These are phyloP conservation scores for Elsinoe ampelina DNA, from an alignment of 2,329 filamentous ascomycete genomes.

Conservation along the genomic window DNA sequence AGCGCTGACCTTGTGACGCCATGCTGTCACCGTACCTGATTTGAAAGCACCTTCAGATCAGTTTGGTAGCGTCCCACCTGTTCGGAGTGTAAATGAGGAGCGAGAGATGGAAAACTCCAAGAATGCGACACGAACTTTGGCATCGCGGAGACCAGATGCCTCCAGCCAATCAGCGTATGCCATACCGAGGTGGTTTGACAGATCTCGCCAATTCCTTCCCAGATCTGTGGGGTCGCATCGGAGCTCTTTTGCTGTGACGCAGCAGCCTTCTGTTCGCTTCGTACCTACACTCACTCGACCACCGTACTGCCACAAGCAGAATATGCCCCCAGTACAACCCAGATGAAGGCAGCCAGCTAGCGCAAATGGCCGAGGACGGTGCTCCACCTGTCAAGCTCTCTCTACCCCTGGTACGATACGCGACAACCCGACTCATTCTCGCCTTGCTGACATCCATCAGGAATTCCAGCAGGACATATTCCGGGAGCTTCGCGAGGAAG, in stretches of 20 bases:
- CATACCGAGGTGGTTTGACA: not conserved
- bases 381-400: conserved; percentile 64
- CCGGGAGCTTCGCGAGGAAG: conserved; percentile 76
- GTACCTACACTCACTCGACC: not conserved
- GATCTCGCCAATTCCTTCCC: conserved; percentile 4
- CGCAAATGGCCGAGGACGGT: conserved; percentile 17
- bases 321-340: not conserved
- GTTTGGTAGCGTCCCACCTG: not conserved
- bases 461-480: conserved; percentile 95
- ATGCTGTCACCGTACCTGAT: not conserved
- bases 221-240: not conserved
- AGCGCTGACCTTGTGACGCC: not conserved
- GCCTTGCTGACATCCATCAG: conserved; percentile 28
- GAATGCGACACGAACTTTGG: not conserved
- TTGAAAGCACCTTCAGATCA: not conserved
- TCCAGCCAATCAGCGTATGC: conserved; percentile 3
- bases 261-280: not conserved
- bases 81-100: not conserved
- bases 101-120: not conserved
- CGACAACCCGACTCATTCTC: conserved; percentile 15
- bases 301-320: not conserved
- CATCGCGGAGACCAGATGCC: not conserved
- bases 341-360: not conserved
- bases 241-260: not conserved
- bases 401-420: conserved; percentile 53